Evolutionary conservation across 139 green algal genomes (phyloP).

Genomic region (Desmodesmus armatus): DNA sequence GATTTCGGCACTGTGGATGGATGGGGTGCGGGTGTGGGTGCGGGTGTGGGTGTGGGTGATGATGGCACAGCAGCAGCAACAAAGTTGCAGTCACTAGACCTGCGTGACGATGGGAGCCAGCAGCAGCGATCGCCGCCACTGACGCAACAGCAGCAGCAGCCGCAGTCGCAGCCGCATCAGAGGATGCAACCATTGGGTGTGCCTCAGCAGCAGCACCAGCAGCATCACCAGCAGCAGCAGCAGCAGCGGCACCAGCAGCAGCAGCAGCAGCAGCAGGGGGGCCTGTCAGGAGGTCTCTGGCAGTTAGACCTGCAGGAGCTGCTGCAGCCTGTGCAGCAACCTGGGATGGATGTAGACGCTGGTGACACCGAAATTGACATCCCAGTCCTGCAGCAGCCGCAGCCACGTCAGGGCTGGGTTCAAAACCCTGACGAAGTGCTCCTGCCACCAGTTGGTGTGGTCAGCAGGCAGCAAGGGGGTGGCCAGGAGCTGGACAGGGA

Average conservation of each 20-base stretch:
- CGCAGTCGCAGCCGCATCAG: background rate
- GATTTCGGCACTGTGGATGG: too few relatives aligned
- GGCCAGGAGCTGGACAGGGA: too few relatives aligned
- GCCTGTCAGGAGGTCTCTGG: background rate
- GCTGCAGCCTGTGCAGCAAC: background rate
- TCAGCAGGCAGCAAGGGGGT: too few relatives aligned
- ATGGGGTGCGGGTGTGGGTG: background rate
- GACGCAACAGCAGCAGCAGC: background rate
- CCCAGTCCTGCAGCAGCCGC: too few relatives aligned
- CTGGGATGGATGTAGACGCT: background rate
- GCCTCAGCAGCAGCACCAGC: background rate
- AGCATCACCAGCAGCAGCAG: background rate
- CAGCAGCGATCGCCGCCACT: background rate
- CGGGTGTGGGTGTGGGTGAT: background rate
- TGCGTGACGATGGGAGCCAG: too few relatives aligned
- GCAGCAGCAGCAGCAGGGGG: constrained; percentile 4
- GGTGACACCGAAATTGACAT: too few relatives aligned
- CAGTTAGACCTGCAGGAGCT: background rate
- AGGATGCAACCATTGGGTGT: background rate
- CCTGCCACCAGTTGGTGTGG: too few relatives aligned
- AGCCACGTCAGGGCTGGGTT: too few relatives aligned
- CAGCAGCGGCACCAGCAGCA: background rate
- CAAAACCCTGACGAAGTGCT: too few relatives aligned
- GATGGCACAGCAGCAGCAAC: background rate
- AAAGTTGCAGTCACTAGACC: too few relatives aligned